A percentile compares a stretch with the other conserved stretches of the same genome.
phyloP scores from a whole-genome alignment of 139 green algal species.

The Closterium sp. region DNA sequence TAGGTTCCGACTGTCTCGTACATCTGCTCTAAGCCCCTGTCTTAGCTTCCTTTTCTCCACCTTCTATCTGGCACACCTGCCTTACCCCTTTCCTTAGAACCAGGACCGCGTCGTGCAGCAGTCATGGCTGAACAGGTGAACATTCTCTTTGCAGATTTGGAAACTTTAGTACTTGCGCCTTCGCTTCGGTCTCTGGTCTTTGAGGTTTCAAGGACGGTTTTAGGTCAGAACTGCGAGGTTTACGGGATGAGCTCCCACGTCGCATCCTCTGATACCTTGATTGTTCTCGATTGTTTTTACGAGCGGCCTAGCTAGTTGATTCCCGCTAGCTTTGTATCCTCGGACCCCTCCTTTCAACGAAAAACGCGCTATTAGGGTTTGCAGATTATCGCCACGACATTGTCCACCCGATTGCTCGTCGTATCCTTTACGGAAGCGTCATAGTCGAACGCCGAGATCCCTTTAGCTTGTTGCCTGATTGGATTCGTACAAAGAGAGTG shows the following conservation, averaged over 20 bases:
- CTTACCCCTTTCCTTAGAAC: background rate
- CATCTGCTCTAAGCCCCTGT: background rate
- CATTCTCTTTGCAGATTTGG: background rate
- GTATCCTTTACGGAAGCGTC: background rate
- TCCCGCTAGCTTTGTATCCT: background rate
- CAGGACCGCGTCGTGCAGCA: background rate
- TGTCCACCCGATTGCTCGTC: background rate
- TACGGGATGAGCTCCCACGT: background rate
- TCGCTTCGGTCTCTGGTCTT: background rate
- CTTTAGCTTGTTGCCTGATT: background rate
- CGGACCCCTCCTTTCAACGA: background rate
- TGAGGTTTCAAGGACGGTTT: background rate
- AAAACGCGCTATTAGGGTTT: background rate
- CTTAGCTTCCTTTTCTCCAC: background rate
- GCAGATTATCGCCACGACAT: background rate
- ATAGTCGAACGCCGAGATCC: background rate
- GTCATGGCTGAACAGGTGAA: background rate
- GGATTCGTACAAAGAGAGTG: background rate
- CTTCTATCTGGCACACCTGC: background rate
- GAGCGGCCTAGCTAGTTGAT: background rate
- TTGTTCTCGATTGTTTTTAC: background rate
- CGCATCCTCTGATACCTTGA: background rate
- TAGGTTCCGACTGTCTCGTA: background rate
- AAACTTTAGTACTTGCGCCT: background rate
- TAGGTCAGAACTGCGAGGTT: background rate